Evolutionary conservation across 2,329 filamentous ascomycete species (phyloP).

Genomic region (Penicillium sp.): DNA sequence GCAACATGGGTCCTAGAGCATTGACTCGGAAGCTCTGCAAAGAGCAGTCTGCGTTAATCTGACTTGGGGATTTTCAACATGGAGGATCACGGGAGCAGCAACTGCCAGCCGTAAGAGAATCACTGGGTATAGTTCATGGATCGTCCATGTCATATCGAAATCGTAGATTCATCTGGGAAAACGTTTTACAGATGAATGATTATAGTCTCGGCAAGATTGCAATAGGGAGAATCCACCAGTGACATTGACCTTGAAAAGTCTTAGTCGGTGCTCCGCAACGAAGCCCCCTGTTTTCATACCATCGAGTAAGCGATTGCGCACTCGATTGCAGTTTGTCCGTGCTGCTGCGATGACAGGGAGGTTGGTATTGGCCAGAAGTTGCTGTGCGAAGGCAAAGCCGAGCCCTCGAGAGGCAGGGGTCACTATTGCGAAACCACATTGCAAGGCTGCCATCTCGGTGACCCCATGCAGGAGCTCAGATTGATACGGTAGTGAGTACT

Average conservation of each 20-base stretch:
- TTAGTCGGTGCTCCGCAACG: slow-evolving; percentile 52
- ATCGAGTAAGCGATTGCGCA: slow-evolving; percentile 56
- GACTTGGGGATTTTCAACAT: slow-evolving; percentile 70
- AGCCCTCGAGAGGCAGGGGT: slow-evolving; percentile 68
- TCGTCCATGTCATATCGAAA: slow-evolving; percentile 62
- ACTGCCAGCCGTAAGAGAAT: slow-evolving; percentile 71
- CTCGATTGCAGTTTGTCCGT: slow-evolving; percentile 56
- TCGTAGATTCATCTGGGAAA: slow-evolving; percentile 63
- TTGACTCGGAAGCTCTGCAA: slow-evolving; percentile 76
- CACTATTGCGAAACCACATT: slow-evolving; percentile 40
- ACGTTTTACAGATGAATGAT: neutral
- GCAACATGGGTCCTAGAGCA: slow-evolving; percentile 72
- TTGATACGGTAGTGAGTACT: neutral
- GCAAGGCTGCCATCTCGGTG: slow-evolving; percentile 7
- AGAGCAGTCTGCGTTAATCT: slow-evolving; percentile 66
- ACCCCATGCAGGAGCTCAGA: neutral
- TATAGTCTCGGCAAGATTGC: neutral
- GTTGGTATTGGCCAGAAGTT: slow-evolving; percentile 60
- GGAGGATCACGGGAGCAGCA: slow-evolving; percentile 72
- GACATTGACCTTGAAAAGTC: slow-evolving; percentile 61
- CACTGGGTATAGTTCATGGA: slow-evolving; percentile 58
- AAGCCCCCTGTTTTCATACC: slow-evolving; percentile 48
- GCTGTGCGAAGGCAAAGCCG: slow-evolving; percentile 64
- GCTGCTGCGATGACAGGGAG: slow-evolving; percentile 66
- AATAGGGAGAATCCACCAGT: slow-evolving; percentile 50